Percentiles rank a stretch among this genome's conserved stretches.
Evolutionary conservation across 129 eudicot genomes (phyloP).

Genomic region (Cynara cardunculus): DNA sequence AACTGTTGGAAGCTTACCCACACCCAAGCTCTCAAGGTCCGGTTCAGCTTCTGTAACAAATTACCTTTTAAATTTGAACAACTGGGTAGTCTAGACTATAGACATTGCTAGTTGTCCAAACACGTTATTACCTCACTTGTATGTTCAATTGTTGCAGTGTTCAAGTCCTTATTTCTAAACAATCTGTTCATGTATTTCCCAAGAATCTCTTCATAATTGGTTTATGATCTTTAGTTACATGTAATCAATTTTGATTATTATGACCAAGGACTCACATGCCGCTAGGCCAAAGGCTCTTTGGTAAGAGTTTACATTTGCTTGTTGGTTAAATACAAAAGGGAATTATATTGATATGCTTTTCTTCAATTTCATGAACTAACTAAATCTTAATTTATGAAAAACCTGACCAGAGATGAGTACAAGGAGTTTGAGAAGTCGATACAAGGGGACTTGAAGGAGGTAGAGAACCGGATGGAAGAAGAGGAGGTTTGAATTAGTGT

Average conservation of each 20-base stretch:
- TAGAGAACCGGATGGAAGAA: slow-evolving; percentile 86
- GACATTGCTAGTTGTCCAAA: too few species aligned
- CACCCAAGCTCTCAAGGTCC: neutral
- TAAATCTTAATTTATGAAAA: slow-evolving; percentile 20
- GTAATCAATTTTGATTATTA: neutral
- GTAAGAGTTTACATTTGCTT: neutral
- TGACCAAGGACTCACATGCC: too few species aligned
- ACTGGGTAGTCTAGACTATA: neutral
- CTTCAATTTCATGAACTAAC: neutral
- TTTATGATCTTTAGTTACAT: neutral
- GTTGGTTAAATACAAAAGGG: neutral
- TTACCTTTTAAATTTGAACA: neutral
- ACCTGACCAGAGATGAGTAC: slow-evolving; percentile 79
- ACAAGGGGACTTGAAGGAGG: slow-evolving; percentile 76
- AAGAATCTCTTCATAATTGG: neutral
- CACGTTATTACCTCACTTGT: neutral
- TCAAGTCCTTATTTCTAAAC: neutral
- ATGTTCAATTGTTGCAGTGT: neutral
- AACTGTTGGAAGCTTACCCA: neutral
- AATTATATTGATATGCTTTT: neutral
- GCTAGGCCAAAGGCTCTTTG: too few species aligned
- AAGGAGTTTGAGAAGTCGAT: slow-evolving; percentile 90
- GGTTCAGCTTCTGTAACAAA: neutral
- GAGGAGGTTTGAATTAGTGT: slow-evolving; percentile 64
- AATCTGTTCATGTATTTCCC: neutral